These are phyloP conservation scores for Blastobotrys apis DNA, from an alignment of 1,139 yeast species.

Conservation along the genomic window DNA sequence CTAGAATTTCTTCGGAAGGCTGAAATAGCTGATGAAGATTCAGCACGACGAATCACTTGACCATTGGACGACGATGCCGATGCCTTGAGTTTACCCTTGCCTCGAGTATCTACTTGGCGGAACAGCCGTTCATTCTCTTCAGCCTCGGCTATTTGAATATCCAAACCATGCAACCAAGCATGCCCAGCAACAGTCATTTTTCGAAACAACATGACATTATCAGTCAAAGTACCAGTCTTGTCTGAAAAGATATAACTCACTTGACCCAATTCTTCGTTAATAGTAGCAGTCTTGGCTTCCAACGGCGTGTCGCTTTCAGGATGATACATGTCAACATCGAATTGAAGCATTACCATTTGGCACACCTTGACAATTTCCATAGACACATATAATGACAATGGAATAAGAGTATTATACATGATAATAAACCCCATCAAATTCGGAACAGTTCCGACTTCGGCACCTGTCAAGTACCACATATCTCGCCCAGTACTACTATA, in stretches of 20 bases:
- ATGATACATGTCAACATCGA: slow-evolving; percentile 94
- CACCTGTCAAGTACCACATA: slow-evolving; percentile 67
- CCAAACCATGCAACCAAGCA: slow-evolving; percentile 83
- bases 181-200: slow-evolving; percentile 59
- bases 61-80: neutral
- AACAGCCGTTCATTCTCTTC: slow-evolving; percentile 11
- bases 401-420: slow-evolving; percentile 95
- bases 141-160: slow-evolving; percentile 37
- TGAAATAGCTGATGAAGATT: slow-evolving; percentile 9
- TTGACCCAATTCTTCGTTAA: slow-evolving; percentile 94
- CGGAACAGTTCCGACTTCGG: slow-evolving; percentile 84
- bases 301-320: slow-evolving; percentile 81
- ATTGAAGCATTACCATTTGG: slow-evolving; percentile 75
- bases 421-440: slow-evolving; percentile 93
- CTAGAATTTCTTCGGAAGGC: neutral
- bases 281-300: slow-evolving; percentile 91
- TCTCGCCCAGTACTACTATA: slow-evolving; percentile 41
- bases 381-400: slow-evolving; percentile 89
- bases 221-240: slow-evolving; percentile 92
- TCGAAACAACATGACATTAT: slow-evolving; percentile 37
- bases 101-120: slow-evolving; percentile 8
- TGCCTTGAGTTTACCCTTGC: neutral
- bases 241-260: slow-evolving; percentile 93
- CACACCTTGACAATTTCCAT: slow-evolving; percentile 91
- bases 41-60: slow-evolving; percentile 6